Base-by-base conservation (phyloP, 208 protist species). In the Trypanosoma brucei region DNA sequence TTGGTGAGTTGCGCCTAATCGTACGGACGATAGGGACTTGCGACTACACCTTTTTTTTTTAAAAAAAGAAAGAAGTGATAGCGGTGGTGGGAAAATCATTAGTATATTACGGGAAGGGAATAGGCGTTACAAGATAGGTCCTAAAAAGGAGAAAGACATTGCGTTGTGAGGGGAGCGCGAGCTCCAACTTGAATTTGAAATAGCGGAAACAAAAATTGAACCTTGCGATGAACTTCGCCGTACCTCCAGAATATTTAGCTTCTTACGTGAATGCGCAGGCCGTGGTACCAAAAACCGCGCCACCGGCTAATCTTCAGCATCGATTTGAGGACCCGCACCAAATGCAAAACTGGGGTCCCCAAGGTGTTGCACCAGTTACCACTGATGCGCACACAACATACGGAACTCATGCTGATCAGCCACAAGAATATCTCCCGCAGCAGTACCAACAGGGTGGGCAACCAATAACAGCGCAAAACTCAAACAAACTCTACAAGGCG, bases 281-380 rank as follows among this genome's bases (percentile, higher is more conserved):
- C 34, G 13, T 42, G 39, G 49, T 22, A 22, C 22, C 56, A 3
- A 72, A 65, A 45, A 53, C 65, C 33, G 64, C 52, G 30, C 55
- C 71, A 30, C 53, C 60, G 13, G 76, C 72, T 8, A 71, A 56
- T 39, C 63, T 86, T 2, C 69, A 75, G 53, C 72, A 87, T 58
- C 50, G 66, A 57, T 87, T 88, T 58, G 79, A 87, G 36, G 78
- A 91, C 68, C 67, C 72, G 42, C 68, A 45, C 39, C 55, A 70
- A 39, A 60, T 68, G 30, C 70, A 75, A 55, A 59, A 64, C 34
- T 66, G 68, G 46, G 44, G 22, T 22, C 22, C 22, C 22, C 22
- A 22, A 22, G 22, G 22, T 0, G 36, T 39, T 22, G 14, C 58
- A 50, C 3, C 38, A 59, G 9, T 39, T 34, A 13, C 40, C 35